Evolutionary conservation across 331 rosid species (phyloP), one percentile per base, ranked within the genome.

Genomic region (Phaseolus coccineus): DNA sequence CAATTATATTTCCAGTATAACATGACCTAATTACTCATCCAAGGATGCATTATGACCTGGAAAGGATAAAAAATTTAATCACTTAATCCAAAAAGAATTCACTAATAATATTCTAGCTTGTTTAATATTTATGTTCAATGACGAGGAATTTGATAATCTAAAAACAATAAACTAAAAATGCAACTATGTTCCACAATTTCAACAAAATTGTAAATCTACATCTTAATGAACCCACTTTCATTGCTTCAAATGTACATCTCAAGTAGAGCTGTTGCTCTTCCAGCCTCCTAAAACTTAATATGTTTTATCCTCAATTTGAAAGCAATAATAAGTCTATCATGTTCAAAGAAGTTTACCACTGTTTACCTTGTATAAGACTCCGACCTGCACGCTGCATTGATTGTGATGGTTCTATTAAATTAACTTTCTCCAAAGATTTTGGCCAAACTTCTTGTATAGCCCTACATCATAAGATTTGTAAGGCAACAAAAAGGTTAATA

Each of bases 361-460:
- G 78, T 72, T 76, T 77, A 96, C 99, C 98, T 88, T 91, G 97
- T 76, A 90, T 87, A 63, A 95, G 91, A 66, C 92, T 86, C 72
- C 83, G 97, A 47, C 99, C 96, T 35, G 96, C 92, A 37, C 94
- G 96, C 84, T 95, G 97, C 99, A 95, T 95, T 55, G 99, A 90
- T 70, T 95, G 99, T 52, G 97, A 95, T 81, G 97, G 97, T 83
- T 95, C 99, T 66, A 96, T 88, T 86, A 93, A 58, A 81, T 91
- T 96, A 69, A 91, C 88, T 85, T 88, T 91, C 82, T 90, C 85
- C 75, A 93, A 74, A 52, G 98, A 87, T 56, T 87, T 66, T 30
- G 99, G 99, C 99, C 98, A 93, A 61, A 93, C 92, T 84, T 96
- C 98, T 79, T 64, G 91, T 71, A 96, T 71, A 68, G 99, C 98